Conservation (phyloP, 371 early-diverging fungal species). For the Mucor irregularis region DNA sequence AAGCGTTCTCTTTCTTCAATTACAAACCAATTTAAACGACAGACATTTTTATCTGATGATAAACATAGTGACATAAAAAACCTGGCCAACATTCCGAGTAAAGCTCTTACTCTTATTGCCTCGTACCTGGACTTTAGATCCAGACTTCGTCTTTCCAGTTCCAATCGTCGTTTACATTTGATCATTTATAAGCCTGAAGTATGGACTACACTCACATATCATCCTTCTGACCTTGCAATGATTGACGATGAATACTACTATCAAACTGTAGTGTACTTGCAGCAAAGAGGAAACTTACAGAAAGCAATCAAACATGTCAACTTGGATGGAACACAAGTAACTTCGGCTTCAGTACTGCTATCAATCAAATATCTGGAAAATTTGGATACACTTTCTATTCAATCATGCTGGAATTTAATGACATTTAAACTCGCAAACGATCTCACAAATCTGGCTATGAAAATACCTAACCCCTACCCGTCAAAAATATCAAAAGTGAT, state of each 20-base stretch:
- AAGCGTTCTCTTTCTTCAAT: conserved; percentile 30
- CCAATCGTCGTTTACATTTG: conserved; percentile 9
- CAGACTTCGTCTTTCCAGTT: conserved; percentile 15
- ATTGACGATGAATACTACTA: conserved; percentile 17
- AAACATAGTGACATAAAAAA: neutral
- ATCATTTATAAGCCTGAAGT: conserved; percentile 17
- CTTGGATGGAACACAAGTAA: conserved; percentile 9
- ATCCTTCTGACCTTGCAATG: neutral
- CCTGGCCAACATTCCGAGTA: conserved; percentile 11
- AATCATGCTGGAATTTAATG: conserved; percentile 19
- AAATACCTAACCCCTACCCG: neutral
- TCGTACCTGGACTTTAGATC: conserved; percentile 25
- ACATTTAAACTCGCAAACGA: conserved; percentile 14
- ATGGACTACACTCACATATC: conserved; percentile 24
- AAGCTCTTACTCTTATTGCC: conserved; percentile 1
- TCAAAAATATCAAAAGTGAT: conserved; percentile 9
- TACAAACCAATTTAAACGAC: conserved; percentile 21
- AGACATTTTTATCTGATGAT: neutral
- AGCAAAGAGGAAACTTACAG: conserved; percentile 1
- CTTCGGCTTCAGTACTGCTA: conserved; percentile 5
- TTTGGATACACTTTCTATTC: conserved; percentile 16
- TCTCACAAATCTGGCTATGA: conserved; percentile 6
- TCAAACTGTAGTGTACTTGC: conserved; percentile 11
- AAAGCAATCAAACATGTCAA: conserved; percentile 1
- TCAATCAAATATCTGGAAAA: conserved; percentile 16